Conservation (phyloP, 2,329 filamentous ascomycete species). For the Lachnellula willkommii region DNA sequence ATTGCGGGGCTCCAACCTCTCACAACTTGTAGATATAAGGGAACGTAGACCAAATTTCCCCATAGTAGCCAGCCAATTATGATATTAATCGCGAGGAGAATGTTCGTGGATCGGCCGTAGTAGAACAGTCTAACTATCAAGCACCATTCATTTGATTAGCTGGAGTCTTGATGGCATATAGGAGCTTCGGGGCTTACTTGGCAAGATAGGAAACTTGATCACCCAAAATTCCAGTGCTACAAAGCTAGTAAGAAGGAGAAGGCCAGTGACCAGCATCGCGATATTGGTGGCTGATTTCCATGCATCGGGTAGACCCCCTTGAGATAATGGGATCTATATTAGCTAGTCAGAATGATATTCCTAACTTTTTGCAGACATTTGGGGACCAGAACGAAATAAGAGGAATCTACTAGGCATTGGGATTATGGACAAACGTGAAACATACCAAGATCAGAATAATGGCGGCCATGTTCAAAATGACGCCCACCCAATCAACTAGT, state of each 20-base stretch:
- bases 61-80: conserved; percentile 1
- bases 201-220: conserved; percentile 65
- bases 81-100: conserved; percentile 1
- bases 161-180: background rate
- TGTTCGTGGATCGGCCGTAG: conserved; percentile 5
- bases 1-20: background rate
- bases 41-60: conserved; percentile 4
- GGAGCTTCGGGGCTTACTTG: conserved; percentile 30
- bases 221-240: conserved; percentile 44
- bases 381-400: background rate
- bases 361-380: background rate
- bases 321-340: conserved; percentile 39
- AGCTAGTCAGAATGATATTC: background rate
- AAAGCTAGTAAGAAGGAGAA: conserved; percentile 34
- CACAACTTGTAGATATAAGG: conserved; percentile 3
- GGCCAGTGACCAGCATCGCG: conserved; percentile 26
- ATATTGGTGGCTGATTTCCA: conserved; percentile 32
- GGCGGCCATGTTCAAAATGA: conserved; percentile 8
- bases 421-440: background rate
- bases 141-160: background rate
- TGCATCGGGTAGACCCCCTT: conserved; percentile 27
- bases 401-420: background rate
- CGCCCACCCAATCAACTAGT: conserved; percentile 25
- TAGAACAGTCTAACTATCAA: conserved; percentile 4
- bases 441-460: conserved; percentile 7